These are phyloP conservation scores for Mycena vulgaris DNA, from an alignment of 768 basidiomycete genomes.

Conservation along the genomic window DNA sequence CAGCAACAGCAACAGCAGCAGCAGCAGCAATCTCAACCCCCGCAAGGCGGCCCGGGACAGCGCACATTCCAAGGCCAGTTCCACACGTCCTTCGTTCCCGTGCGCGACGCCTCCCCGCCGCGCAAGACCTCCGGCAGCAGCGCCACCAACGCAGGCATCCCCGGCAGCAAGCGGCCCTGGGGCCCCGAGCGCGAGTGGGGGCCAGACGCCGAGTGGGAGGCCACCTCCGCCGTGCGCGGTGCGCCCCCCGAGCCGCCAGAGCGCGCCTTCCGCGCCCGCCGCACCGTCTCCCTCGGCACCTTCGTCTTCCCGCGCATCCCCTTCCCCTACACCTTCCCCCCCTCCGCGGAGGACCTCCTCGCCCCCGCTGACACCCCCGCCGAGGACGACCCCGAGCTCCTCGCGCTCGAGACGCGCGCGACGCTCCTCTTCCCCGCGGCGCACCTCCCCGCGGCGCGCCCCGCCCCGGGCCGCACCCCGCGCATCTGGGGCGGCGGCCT, in stretches of 20 bases:
- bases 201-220: neutral
- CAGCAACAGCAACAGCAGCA: conserved; percentile 4
- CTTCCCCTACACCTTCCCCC: conserved; percentile 34
- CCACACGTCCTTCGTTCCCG: conserved; percentile 39
- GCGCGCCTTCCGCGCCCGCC: conserved; percentile 30
- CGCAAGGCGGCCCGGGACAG: neutral
- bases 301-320: conserved; percentile 30
- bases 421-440: conserved; percentile 59
- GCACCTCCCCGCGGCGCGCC: conserved; percentile 57
- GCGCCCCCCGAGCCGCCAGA: conserved; percentile 22
- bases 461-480: conserved; percentile 50
- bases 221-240: neutral
- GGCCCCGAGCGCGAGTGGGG: neutral
- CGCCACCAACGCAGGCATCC: neutral
- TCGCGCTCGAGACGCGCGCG: conserved; percentile 41
- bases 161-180: neutral
- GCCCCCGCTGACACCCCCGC: too few species aligned
- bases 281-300: conserved; percentile 18
- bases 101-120: conserved; percentile 34
- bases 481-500: conserved; percentile 64
- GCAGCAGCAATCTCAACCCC: neutral
- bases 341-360: neutral
- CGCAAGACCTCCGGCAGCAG: neutral
- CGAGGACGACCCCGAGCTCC: too few species aligned
- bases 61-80: conserved; percentile 40